Base-by-base conservation (phyloP, 805 yeast genomes). In the Sugiyamaella mastotermitis region DNA sequence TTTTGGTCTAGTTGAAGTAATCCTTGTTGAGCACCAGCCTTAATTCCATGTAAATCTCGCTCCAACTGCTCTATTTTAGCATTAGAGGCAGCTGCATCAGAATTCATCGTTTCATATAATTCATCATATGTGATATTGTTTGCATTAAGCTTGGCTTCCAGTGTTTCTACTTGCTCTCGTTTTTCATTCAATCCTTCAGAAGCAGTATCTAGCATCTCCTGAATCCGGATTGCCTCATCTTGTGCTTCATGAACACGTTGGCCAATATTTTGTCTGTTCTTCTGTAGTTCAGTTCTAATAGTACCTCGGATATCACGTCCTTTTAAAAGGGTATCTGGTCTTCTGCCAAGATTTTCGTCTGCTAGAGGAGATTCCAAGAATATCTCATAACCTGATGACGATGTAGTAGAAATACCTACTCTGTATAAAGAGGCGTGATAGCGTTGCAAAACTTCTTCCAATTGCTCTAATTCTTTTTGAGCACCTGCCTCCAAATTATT, bases 41-140 rank as follows among this genome's bases (percentile, higher is more conserved):
- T 68, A 55, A 73, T 64, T 9, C 63, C 64, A 35, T 71, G 71
- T 34, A 80, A 57, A 41, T 78, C 82, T 25, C 74, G 66, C 45
- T 78, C 83, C 38, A 77, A 57, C 52, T 72, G 71, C 55, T 80
- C 88, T 36, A 78, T 70, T 53, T 81, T 82, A n/a, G 78, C 71
- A 37, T 74, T 71, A 41, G 76, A 72, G 27, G 73, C 60, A 25
- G 71, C 64, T 19, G 71, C 61, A 46, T 76, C 76, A 47, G 73
- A 63, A 31, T 68, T 61, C 75, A 72, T 69, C 31, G 71, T 64
- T 46, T 73, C 78, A 49, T 70, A 71, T 8, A 74, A 60, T 37
- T 73, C 76, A 33, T 79, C 83, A 43, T 72, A 74, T 21, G 66
- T 68, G 15, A 71, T 60, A 49, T 76, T 76, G 19, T 65, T 59